Base-by-base conservation (phyloP, 192 early-diverging fungal species). In the Coemansia guatemalensis region DNA sequence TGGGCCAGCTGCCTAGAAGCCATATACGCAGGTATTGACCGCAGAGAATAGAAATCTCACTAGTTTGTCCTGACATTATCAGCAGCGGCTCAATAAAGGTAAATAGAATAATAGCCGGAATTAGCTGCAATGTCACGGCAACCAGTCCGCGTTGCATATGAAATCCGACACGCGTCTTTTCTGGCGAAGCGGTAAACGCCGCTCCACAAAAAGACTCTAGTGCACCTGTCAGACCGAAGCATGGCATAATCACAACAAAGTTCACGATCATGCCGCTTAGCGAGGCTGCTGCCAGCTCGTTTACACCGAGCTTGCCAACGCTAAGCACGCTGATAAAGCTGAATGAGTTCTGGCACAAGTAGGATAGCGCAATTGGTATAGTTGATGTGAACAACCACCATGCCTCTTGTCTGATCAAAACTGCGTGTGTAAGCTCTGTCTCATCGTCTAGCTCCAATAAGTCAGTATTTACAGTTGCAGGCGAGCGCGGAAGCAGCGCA, bases 1-100 rank as follows among this genome's bases (percentile, higher is more conserved):
- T 83, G 1, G 93, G 90, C 53, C 89, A 87, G 29, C 88, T 79
- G 8, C 93, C 91, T 4, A 88, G 74, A 27, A 95, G 56, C 30
- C 88, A 78, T 29, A 76, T 85, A 6, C 80, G 64, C 24, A 92
- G 53, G 66, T 89, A 98, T 29, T 79, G 35, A 5, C 86, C 89
- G 6, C 89, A 84, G 12, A 93, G 71, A 0, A 74, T 8, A 0
- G 94, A 84, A 8, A 95, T 68, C 49, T 85, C 85, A 0, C 81
- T 75, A 35, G 92, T 84, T 82, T 98, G 96, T n/a, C 87, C 85
- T 6, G 89, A 56, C 12, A 85, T 65, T 8, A 90, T 33, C 48
- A 98, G 74, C 21, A 97, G 71, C 18, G 67, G 32, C 51, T 90
- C 90, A 1, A 78, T 72, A 48, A 60, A 60, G 3, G 47, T 23